A percentile compares a stretch with the other conserved stretches of the same genome.
phyloP scores from a whole-genome alignment of 176 grass and related monocot genomes.

The Aegilops speltoides region DNA sequence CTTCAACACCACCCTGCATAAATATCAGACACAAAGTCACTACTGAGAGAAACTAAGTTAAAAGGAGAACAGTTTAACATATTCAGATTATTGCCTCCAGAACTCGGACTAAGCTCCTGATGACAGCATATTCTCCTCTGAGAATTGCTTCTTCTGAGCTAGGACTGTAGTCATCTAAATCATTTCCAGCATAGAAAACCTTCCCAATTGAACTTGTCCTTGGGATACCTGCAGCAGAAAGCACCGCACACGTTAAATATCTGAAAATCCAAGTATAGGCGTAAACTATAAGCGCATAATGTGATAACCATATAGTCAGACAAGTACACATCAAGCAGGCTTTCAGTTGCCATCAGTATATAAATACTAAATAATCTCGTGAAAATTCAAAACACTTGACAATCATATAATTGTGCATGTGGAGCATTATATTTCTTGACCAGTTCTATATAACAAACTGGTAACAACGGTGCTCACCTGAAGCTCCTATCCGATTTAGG shows the following conservation, averaged over 20 bases:
- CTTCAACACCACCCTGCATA: slow-evolving; percentile 88
- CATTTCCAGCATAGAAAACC: slow-evolving; percentile 77
- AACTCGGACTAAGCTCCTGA: slow-evolving; percentile 96
- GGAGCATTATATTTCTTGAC: slow-evolving; percentile 15
- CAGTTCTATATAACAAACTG: slow-evolving; percentile 24
- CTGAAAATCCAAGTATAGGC: slow-evolving; percentile 22
- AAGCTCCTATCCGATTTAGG: slow-evolving; percentile 85
- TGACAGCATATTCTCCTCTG: slow-evolving; percentile 90
- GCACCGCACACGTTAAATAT: slow-evolving; percentile 2
- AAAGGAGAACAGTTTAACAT: slow-evolving; percentile 23
- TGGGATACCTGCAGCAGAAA: slow-evolving; percentile 65
- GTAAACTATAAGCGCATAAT: slow-evolving; percentile 21
- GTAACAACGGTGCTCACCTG: slow-evolving; percentile 50
- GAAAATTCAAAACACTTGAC: slow-evolving; percentile 13
- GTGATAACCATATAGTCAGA: slow-evolving; percentile 18
- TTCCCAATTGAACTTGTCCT: slow-evolving; percentile 86
- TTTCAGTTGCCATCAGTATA: slow-evolving; percentile 35
- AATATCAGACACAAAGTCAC: slow-evolving; percentile 15
- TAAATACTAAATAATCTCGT: slow-evolving; percentile 19
- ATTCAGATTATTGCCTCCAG: slow-evolving; percentile 66
- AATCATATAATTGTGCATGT: neutral
- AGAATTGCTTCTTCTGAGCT: slow-evolving; percentile 92
- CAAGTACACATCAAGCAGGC: neutral
- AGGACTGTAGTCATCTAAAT: slow-evolving; percentile 68
- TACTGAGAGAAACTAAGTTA: slow-evolving; percentile 12